Conservation (phyloP, 208 protist genomes). For the Naegleria fowleri region DNA sequence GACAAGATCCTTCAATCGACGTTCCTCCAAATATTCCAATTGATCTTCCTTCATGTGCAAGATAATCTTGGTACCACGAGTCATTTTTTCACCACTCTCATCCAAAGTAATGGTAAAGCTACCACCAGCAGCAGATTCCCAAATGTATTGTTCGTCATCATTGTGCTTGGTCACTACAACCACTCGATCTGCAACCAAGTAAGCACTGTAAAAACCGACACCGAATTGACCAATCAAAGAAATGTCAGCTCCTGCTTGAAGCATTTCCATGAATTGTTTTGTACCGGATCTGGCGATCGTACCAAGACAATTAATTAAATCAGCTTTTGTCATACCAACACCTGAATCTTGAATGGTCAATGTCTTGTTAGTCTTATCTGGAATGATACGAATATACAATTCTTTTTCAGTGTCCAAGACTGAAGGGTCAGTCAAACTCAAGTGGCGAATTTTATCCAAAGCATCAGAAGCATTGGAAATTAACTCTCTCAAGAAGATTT, state of each 20-base stretch:
- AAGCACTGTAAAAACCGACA: conserved; percentile 99
- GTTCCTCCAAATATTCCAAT: conserved; percentile 88
- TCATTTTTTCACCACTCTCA: conserved; percentile 64
- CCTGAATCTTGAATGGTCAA: conserved; percentile 93
- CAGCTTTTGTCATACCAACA: conserved; percentile 98
- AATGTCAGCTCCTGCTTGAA: conserved; percentile 91
- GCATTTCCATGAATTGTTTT: conserved; percentile 96
- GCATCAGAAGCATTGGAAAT: conserved; percentile 98
- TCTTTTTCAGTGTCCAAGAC: conserved; percentile 81
- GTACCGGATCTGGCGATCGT: conserved; percentile 97
- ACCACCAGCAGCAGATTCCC: conserved; percentile 93
- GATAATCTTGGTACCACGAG: conserved; percentile 91
- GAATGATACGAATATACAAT: conserved; percentile 88
- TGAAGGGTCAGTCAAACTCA: conserved; percentile 82
- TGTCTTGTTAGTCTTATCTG: conserved; percentile 89
- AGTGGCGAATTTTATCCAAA: conserved; percentile 95
- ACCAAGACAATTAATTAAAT: conserved; percentile 97
- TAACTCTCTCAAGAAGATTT: conserved; percentile 98
- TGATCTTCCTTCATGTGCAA: conserved; percentile 96
- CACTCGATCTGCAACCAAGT: conserved; percentile 95
- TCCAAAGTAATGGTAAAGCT: conserved; percentile 88
- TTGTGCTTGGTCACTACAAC: conserved; percentile 94
- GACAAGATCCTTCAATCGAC: conserved; percentile 89
- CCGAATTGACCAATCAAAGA: conserved; percentile 99
- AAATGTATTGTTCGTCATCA: conserved; percentile 92